phyloP scores from a whole-genome alignment of 2,329 filamentous ascomycete genomes.

The Claviceps capensis region DNA sequence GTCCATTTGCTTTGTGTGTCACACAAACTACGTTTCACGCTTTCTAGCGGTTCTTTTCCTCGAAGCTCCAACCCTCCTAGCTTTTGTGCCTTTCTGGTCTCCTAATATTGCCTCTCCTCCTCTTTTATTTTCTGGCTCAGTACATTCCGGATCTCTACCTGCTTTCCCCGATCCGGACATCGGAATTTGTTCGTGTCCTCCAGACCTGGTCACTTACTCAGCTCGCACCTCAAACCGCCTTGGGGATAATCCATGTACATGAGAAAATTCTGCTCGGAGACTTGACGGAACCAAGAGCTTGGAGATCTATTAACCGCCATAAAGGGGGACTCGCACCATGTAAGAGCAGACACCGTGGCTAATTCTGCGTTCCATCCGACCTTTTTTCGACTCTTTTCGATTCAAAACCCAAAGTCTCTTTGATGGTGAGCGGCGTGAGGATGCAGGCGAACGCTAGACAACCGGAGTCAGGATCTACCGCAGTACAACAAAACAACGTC shows the following conservation, averaged over 20 bases:
- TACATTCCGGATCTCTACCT: background rate
- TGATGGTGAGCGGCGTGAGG: constrained; percentile 2
- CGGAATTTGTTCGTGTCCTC: background rate
- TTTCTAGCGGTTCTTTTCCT: constrained; percentile 9
- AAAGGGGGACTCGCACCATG: constrained; percentile 6
- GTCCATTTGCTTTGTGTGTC: constrained; percentile 10
- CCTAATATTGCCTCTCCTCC: background rate
- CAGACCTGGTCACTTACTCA: background rate
- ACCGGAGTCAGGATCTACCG: constrained; percentile 14
- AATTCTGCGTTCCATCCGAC: background rate
- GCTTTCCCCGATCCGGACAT: background rate
- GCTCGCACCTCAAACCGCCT: background rate
- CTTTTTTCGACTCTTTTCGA: background rate
- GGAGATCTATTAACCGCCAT: background rate
- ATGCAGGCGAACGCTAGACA: constrained; percentile 6
- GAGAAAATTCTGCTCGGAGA: background rate
- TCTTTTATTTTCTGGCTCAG: background rate
- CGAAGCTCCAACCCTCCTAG: constrained; percentile 3
- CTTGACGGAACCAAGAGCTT: constrained; percentile 1
- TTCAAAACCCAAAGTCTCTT: background rate
- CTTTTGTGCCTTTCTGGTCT: background rate
- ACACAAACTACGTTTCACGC: constrained; percentile 15
- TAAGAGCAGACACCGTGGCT: constrained; percentile 4
- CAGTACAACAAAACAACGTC: constrained; percentile 18
- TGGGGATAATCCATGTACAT: background rate